Evolutionary conservation across 2,329 filamentous ascomycete genomes (phyloP).

Genomic region (Aspergillus japonicus): DNA sequence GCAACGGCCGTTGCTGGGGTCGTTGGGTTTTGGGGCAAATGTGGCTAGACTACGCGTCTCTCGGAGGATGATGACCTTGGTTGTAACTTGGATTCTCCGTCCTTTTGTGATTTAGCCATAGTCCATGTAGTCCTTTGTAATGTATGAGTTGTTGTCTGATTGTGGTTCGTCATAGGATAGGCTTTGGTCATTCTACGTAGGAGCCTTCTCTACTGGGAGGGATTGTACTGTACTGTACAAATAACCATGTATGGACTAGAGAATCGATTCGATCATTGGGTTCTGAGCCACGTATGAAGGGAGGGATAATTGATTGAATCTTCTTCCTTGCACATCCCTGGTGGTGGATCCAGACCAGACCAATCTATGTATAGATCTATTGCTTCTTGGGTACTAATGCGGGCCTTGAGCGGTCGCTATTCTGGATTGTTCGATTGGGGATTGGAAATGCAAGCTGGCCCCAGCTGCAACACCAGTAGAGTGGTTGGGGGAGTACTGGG

Average conservation of each 20-base stretch:
- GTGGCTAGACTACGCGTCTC: neutral
- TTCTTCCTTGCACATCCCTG: neutral
- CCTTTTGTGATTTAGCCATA: conserved; percentile 2
- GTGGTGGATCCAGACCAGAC: neutral
- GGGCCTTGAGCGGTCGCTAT: neutral
- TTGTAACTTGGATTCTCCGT: conserved; percentile 13
- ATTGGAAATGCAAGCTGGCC: neutral
- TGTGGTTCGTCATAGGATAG: too few relatives aligned
- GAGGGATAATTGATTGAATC: too few relatives aligned
- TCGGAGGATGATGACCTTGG: conserved; percentile 8
- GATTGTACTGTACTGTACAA: too few relatives aligned
- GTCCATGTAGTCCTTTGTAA: conserved; percentile 8
- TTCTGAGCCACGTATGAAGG: too few relatives aligned
- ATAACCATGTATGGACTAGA: too few relatives aligned
- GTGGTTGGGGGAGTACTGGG: neutral
- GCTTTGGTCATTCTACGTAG: too few relatives aligned
- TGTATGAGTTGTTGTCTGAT: conserved; percentile 3
- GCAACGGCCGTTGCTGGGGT: neutral
- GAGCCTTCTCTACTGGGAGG: too few relatives aligned
- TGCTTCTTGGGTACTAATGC: neutral
- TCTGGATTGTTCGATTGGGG: neutral
- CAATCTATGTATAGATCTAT: too few relatives aligned
- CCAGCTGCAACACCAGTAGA: neutral
- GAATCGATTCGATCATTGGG: too few relatives aligned
- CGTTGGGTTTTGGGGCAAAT: neutral